Evolutionary conservation across 495 filamentous ascomycete species (phyloP).

Genomic region (Penicillium parvum): DNA sequence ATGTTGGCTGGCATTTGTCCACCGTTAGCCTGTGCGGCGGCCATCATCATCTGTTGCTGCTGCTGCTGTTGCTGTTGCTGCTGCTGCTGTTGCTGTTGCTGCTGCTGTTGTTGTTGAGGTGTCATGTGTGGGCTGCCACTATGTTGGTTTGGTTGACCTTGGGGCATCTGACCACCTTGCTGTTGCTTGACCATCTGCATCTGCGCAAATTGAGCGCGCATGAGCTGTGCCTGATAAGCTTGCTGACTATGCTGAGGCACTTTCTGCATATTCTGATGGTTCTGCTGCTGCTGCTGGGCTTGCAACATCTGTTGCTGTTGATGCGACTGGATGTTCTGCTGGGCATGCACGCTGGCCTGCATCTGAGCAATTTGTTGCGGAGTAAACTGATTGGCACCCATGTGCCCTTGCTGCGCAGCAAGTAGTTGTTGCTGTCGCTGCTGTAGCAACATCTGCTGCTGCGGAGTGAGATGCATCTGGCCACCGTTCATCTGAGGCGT

Average conservation of each 20-base stretch:
- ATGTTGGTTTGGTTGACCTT: slow-evolving; percentile 33
- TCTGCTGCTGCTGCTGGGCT: slow-evolving; percentile 31
- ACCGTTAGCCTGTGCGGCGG: slow-evolving; percentile 40
- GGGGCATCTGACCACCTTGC: slow-evolving; percentile 32
- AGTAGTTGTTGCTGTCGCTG: slow-evolving; percentile 52
- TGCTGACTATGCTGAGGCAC: slow-evolving; percentile 40
- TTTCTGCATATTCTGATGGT: slow-evolving; percentile 34
- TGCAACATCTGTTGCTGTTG: slow-evolving; percentile 28
- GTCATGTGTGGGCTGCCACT: slow-evolving; percentile 26
- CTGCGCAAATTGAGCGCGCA: slow-evolving; percentile 39
- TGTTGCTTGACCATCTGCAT: slow-evolving; percentile 42
- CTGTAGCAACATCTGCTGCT: slow-evolving; percentile 42
- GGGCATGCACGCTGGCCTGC: slow-evolving; percentile 39
- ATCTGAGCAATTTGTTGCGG: slow-evolving; percentile 45
- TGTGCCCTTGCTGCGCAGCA: slow-evolving; percentile 42
- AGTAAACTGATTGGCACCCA: slow-evolving; percentile 40
- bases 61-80: slow-evolving; percentile 37
- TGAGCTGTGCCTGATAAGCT: slow-evolving; percentile 42
- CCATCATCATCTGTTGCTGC: slow-evolving; percentile 41
- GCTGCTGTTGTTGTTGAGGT: slow-evolving; percentile 25
- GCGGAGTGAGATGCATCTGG: slow-evolving; percentile 34
- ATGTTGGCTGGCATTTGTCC: slow-evolving; percentile 31
- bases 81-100: slow-evolving; percentile 36
- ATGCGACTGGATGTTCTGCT: slow-evolving; percentile 31
- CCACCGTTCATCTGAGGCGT: slow-evolving; percentile 39